These are phyloP conservation scores for Paulownia fortunei DNA, from an alignment of 257 asterid species.

Conservation along the genomic window DNA sequence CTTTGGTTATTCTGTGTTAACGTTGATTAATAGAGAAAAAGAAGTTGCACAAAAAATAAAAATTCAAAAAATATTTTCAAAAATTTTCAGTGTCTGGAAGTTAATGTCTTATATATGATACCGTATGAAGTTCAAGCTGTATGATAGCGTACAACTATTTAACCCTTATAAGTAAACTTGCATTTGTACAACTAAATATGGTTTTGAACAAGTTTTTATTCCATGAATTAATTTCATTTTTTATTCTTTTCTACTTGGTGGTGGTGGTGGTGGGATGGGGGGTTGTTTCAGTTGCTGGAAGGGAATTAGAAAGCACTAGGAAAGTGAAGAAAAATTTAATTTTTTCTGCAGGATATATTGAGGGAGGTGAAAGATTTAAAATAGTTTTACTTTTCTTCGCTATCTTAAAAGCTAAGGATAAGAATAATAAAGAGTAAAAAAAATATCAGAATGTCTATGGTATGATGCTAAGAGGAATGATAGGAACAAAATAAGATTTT, in stretches of 20 bases:
- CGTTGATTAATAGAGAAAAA: conserved; percentile 9
- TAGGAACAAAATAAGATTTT: neutral
- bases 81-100: neutral
- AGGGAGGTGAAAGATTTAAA: too few relatives aligned
- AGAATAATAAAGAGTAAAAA: neutral
- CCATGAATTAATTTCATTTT: too few relatives aligned
- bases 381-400: neutral
- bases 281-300: too few relatives aligned
- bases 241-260: too few relatives aligned
- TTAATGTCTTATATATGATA: neutral
- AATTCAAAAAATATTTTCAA: neutral
- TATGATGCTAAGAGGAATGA: neutral
- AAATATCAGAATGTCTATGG: neutral
- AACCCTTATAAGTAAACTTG: neutral
- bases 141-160: neutral
- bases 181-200: too few relatives aligned
- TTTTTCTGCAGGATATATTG: too few relatives aligned
- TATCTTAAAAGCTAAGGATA: conserved; percentile 9
- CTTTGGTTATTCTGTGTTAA: neutral
- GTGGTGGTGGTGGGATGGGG: too few relatives aligned
- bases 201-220: too few relatives aligned
- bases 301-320: too few relatives aligned
- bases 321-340: too few relatives aligned
- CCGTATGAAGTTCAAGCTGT: neutral
- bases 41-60: neutral